Evolutionary conservation across 2,329 filamentous ascomycete genomes (phyloP).

Genomic region (Dendryphion nanum): DNA sequence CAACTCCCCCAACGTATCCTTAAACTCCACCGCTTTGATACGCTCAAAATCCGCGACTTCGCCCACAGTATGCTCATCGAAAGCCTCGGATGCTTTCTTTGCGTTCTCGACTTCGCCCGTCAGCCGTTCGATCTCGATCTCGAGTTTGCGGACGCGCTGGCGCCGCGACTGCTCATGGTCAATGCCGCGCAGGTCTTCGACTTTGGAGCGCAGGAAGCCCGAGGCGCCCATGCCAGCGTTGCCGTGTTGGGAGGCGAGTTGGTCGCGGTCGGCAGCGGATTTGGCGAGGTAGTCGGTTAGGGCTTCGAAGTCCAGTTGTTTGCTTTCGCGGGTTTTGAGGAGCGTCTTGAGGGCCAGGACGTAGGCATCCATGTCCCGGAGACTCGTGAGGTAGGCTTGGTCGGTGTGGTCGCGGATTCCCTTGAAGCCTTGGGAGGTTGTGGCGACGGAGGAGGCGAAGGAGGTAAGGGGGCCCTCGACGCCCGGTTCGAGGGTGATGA

Average conservation of each 20-base stretch:
- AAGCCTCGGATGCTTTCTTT: constrained; percentile 83
- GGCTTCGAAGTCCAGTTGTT: constrained; percentile 96
- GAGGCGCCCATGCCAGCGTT: constrained; percentile 67
- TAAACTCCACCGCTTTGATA: constrained; percentile 93
- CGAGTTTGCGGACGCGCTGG: constrained; percentile 83
- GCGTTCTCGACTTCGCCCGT: constrained; percentile 83
- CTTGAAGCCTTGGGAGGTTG: constrained; percentile 75
- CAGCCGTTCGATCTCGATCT: constrained; percentile 88
- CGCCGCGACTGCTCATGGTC: constrained; percentile 91
- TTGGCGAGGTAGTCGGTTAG: constrained; percentile 95
- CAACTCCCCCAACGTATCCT: constrained; percentile 76
- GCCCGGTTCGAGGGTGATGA: constrained; percentile 83
- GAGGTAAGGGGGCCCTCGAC: constrained; percentile 79
- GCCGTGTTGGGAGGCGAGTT: constrained; percentile 66
- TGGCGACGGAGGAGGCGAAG: constrained; percentile 83
- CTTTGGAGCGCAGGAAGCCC: constrained; percentile 86
- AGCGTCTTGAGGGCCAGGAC: constrained; percentile 82
- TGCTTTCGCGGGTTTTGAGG: constrained; percentile 91
- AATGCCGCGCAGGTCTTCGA: constrained; percentile 94
- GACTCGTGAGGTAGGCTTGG: constrained; percentile 87
- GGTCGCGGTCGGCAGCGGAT: constrained; percentile 81
- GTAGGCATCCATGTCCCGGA: constrained; percentile 95
- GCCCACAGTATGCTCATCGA: constrained; percentile 92
- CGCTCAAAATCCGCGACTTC: constrained; percentile 93
- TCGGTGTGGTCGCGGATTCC: constrained; percentile 88